phyloP scores from a whole-genome alignment of 805 yeast genomes.

The Candida michaelii region DNA sequence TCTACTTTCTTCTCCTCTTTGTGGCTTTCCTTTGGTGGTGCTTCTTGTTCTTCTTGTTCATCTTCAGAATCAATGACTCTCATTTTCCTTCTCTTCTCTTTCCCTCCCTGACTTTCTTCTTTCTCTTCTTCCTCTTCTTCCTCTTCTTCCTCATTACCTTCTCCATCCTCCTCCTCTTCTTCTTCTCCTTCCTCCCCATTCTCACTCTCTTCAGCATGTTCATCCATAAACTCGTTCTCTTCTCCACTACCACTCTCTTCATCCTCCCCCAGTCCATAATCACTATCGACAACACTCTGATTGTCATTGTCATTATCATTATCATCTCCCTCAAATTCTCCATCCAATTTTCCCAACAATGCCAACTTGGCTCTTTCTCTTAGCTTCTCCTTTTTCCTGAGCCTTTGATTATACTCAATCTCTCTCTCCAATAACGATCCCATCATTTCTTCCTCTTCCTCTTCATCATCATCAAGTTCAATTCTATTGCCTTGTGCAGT shows the following conservation, averaged over 20 bases:
- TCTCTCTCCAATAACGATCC: slow-evolving; percentile 49
- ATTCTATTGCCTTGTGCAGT: slow-evolving; percentile 21
- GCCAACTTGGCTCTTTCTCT: slow-evolving; percentile 38
- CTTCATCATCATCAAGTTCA: slow-evolving; percentile 29
- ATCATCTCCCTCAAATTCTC: slow-evolving; percentile 16
- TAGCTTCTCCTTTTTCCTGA: slow-evolving; percentile 43
- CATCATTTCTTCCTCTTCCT: slow-evolving; percentile 45
- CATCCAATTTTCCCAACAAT: slow-evolving; percentile 22
- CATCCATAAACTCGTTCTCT: slow-evolving; percentile 14
- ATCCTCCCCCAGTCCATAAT: slow-evolving; percentile 18
- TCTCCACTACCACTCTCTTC: slow-evolving; percentile 20
- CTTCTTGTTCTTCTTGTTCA: slow-evolving; percentile 6
- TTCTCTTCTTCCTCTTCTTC: not conserved
- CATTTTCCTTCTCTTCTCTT: slow-evolving; percentile 2
- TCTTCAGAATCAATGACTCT: slow-evolving; percentile 12
- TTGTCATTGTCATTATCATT: slow-evolving; percentile 9
- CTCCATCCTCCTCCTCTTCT: slow-evolving; percentile 5
- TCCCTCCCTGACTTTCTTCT: too few relatives aligned
- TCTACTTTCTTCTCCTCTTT: not conserved
- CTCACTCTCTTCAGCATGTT: slow-evolving; percentile 21
- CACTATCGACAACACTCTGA: slow-evolving; percentile 12
- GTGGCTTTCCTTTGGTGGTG: slow-evolving; percentile 11
- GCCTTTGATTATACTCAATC: slow-evolving; percentile 46
- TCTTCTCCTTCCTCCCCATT: slow-evolving; percentile 17
- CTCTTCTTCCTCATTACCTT: not conserved